A percentile compares a stretch with the other conserved stretches of the same genome.
phyloP scores from a whole-genome alignment of 1,284 basidiomycete genomes.

The Pseudozyma thailandica region DNA sequence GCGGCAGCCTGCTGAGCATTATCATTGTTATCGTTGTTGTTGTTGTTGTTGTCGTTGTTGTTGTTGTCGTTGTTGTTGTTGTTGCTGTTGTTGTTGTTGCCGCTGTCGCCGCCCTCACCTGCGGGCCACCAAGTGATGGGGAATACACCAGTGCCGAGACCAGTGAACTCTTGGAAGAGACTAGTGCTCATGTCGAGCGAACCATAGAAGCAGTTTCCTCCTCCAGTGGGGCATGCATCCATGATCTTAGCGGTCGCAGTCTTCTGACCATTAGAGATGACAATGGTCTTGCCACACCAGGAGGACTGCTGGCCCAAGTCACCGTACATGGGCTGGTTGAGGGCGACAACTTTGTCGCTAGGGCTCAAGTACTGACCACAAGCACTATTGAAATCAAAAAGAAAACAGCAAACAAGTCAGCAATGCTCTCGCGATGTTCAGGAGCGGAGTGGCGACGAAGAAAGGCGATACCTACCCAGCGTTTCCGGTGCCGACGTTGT shows the following conservation, averaged over 20 bases:
- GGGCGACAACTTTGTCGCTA: conserved; percentile 56
- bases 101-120: conserved; percentile 28
- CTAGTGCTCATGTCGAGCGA: conserved; percentile 61
- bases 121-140: conserved; percentile 61
- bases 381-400: conserved; percentile 31
- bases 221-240: conserved; percentile 61
- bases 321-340: conserved; percentile 63
- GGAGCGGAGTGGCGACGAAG: neutral
- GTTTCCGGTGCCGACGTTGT: conserved; percentile 58
- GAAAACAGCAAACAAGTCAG: neutral
- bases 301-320: conserved; percentile 40
- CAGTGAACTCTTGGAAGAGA: conserved; percentile 56
- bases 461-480: conserved; percentile 42
- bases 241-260: conserved; percentile 49
- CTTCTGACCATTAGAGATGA: conserved; percentile 55
- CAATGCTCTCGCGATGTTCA: neutral
- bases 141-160: conserved; percentile 53
- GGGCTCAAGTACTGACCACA: conserved; percentile 52
- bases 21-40: conserved; percentile 8
- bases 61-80: conserved; percentile 18
- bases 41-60: conserved; percentile 13
- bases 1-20: conserved; percentile 1
- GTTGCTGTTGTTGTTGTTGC: conserved; percentile 15
- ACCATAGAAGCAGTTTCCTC: conserved; percentile 56
- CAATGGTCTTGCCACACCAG: conserved; percentile 59